A percentile compares a stretch with the other conserved stretches of the same genome.
These are phyloP conservation scores for Colletotrichum camelliae DNA, from an alignment of 2,329 filamentous ascomycete species.

Conservation along the genomic window DNA sequence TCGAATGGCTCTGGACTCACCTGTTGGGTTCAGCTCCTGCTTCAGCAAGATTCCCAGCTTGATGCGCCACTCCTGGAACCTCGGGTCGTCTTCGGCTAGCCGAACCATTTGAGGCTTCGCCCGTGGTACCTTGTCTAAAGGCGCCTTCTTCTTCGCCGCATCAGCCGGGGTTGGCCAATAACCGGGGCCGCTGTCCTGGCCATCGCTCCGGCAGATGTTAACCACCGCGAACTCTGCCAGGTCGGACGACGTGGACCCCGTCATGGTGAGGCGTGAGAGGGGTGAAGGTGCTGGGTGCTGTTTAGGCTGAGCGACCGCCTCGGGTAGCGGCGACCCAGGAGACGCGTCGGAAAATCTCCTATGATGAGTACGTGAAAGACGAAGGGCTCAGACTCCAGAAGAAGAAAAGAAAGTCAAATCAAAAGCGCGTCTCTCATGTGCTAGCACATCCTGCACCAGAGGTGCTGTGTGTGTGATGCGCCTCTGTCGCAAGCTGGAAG, in stretches of 20 bases:
- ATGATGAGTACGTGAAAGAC: not conserved
- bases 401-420: not conserved
- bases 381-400: not conserved
- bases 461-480: not conserved
- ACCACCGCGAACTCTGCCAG: slow-evolving; percentile 26
- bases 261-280: not conserved
- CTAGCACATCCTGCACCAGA: slow-evolving; percentile 9
- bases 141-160: slow-evolving; percentile 36
- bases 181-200: slow-evolving; percentile 47
- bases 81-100: slow-evolving; percentile 46
- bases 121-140: slow-evolving; percentile 39
- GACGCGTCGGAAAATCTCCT: not conserved
- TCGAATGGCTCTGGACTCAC: slow-evolving; percentile 15
- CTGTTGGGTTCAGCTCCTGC: slow-evolving; percentile 44
- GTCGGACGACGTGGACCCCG: slow-evolving; percentile 1
- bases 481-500: not conserved
- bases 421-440: not conserved
- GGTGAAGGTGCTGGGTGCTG: not conserved
- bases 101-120: slow-evolving; percentile 49
- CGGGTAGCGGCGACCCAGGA: not conserved
- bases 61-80: slow-evolving; percentile 50
- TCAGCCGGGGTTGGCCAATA: slow-evolving; percentile 42
- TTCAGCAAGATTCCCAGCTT: slow-evolving; percentile 51
- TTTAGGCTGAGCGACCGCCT: not conserved
- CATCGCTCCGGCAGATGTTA: slow-evolving; percentile 50